phyloP scores from a whole-genome alignment of 768 basidiomycete species.

The Clitopilus hobsonii region DNA sequence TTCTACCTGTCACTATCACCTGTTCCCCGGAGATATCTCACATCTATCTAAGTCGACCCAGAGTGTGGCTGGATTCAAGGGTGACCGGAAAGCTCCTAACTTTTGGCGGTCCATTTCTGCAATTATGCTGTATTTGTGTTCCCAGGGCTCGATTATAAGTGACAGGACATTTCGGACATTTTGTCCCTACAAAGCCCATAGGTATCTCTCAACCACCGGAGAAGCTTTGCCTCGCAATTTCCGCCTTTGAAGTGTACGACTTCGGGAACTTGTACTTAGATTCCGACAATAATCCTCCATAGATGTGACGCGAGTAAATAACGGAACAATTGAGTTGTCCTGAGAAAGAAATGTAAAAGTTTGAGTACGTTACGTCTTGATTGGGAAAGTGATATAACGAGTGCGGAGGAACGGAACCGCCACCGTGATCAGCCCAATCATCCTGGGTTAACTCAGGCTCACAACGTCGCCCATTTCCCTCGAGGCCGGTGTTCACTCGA shows the following conservation, averaged over 20 bases:
- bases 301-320: neutral
- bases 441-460: conserved; percentile 10
- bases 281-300: neutral
- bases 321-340: neutral
- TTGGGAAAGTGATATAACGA: conserved; percentile 18
- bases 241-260: neutral
- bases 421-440: conserved; percentile 16
- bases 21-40: neutral
- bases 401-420: conserved; percentile 11
- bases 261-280: neutral
- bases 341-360: neutral
- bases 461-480: conserved; percentile 10
- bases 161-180: neutral
- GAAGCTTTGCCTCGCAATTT: neutral
- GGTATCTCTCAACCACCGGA: neutral
- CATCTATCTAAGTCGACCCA: neutral
- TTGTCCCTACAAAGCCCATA: neutral
- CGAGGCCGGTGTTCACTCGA: conserved; percentile 13
- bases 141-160: neutral
- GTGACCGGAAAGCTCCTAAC: neutral
- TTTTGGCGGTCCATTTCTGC: neutral
- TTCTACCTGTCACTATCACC: neutral
- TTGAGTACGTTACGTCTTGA: conserved; percentile 9
- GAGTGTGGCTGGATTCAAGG: neutral
- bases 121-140: neutral